These are phyloP conservation scores for Asterophora parasitica DNA, from an alignment of 768 basidiomycete genomes.

Conservation along the genomic window DNA sequence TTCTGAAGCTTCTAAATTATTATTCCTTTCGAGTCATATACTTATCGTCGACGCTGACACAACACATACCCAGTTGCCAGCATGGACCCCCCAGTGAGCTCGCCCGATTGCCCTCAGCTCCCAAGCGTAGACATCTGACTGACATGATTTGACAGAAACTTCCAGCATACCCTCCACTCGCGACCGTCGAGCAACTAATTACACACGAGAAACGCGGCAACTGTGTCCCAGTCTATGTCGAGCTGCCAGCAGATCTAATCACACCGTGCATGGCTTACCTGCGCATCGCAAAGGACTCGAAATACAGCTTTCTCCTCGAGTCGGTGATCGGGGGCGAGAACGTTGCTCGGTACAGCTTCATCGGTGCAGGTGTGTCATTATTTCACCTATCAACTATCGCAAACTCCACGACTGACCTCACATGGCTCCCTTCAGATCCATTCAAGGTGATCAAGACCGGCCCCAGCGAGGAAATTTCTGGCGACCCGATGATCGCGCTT, in stretches of 20 bases:
- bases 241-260: constrained; percentile 91
- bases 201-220: constrained; percentile 83
- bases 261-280: constrained; percentile 98
- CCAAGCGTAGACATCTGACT: background rate
- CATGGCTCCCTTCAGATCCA: constrained; percentile 57
- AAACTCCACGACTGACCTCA: background rate
- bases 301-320: constrained; percentile 93
- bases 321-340: constrained; percentile 89
- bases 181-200: constrained; percentile 73
- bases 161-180: constrained; percentile 64
- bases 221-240: constrained; percentile 87
- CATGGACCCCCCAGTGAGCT: constrained; percentile 49
- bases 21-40: background rate
- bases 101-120: background rate
- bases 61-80: background rate
- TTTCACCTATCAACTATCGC: background rate
- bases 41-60: background rate
- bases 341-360: constrained; percentile 91
- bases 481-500: constrained; percentile 82
- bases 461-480: constrained; percentile 71
- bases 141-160: constrained; percentile 49
- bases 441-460: constrained; percentile 90
- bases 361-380: constrained; percentile 74
- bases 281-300: constrained; percentile 85
- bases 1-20: background rate